phyloP scores from a whole-genome alignment of 148 eudicot genomes.

The Diospyros kaki region DNA sequence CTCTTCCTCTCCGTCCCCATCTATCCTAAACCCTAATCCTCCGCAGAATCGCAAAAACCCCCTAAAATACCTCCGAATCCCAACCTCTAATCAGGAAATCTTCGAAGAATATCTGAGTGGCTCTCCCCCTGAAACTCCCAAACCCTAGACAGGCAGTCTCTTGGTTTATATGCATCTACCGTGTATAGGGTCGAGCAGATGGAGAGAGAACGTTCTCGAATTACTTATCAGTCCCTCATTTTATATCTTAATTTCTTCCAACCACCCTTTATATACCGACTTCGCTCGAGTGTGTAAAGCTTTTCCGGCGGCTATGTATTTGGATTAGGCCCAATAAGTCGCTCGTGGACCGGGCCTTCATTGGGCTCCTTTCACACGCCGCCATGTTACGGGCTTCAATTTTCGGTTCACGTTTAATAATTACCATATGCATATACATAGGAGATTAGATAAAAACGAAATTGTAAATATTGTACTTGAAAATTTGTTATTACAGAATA shows the following conservation, averaged over 20 bases:
- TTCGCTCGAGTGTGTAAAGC: too few species aligned
- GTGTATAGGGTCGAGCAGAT: not conserved
- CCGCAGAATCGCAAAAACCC: not conserved
- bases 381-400: too few species aligned
- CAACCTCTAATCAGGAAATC: not conserved
- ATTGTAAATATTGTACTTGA: too few species aligned
- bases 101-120: not conserved
- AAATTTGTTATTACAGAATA: too few species aligned
- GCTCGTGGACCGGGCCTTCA: too few species aligned
- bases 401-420: too few species aligned
- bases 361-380: too few species aligned
- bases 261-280: too few species aligned
- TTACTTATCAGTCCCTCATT: not conserved
- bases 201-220: not conserved
- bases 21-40: constrained; percentile 8
- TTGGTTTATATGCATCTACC: not conserved
- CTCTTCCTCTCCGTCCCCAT: constrained; percentile 95
- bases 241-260: not conserved
- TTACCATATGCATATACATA: too few species aligned
- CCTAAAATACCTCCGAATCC: not conserved
- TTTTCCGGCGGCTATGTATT: too few species aligned
- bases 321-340: too few species aligned
- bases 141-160: constrained; percentile 24
- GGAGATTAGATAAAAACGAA: too few species aligned
- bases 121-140: not conserved